Evolutionary conservation across 345 rosid species (phyloP).

Genomic region (Camelina hispida): DNA sequence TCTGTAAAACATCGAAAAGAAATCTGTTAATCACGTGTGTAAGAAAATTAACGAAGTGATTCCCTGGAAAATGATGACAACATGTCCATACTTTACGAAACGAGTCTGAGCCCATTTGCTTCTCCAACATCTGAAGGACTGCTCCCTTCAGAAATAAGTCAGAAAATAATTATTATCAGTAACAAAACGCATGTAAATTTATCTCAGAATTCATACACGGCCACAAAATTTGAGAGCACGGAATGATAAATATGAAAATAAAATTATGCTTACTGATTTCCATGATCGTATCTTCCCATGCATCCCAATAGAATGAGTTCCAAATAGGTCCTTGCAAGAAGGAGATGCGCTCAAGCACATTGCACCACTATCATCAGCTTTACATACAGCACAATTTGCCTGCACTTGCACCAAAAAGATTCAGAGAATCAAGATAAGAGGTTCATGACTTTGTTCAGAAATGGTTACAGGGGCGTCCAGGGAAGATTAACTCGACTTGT

Average conservation of each 20-base stretch:
- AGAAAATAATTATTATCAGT: constrained; percentile 28
- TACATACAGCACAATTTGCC: constrained; percentile 97
- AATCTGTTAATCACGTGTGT: constrained; percentile 20
- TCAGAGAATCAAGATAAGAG: constrained; percentile 19
- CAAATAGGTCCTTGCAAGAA: constrained; percentile 87
- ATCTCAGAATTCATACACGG: constrained; percentile 26
- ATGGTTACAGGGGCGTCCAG: constrained; percentile 17
- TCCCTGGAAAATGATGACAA: constrained; percentile 23
- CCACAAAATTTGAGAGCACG: constrained; percentile 7
- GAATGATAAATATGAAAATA: constrained; percentile 11
- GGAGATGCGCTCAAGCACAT: constrained; percentile 78
- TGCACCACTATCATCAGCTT: constrained; percentile 89
- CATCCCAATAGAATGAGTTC: constrained; percentile 85
- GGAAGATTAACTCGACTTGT: constrained; percentile 16
- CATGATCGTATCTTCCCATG: constrained; percentile 92
- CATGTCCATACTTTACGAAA: constrained; percentile 76
- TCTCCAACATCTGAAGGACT: constrained; percentile 95
- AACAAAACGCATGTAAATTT: constrained; percentile 26
- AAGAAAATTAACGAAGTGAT: constrained; percentile 16
- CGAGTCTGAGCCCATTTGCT: constrained; percentile 98
- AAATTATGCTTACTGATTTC: constrained; percentile 84
- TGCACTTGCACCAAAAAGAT: constrained; percentile 44
- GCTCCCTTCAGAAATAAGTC: constrained; percentile 66
- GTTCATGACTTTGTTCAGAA: constrained; percentile 1
- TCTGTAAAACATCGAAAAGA: constrained; percentile 52